Conservation (phyloP, 2,329 filamentous ascomycete species). For the Diaporthe aspalathi region DNA sequence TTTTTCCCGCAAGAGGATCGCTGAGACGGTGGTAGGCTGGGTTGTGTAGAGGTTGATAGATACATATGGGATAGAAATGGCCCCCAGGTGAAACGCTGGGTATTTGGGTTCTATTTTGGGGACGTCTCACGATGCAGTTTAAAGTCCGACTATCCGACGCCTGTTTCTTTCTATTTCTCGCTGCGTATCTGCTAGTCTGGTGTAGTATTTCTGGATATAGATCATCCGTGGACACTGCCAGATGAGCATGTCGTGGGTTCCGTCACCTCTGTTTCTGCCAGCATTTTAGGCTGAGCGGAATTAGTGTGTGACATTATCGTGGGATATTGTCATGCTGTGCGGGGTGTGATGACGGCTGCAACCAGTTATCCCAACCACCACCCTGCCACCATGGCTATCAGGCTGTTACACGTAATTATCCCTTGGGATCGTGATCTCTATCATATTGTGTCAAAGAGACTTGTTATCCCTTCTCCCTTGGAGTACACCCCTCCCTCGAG, state of each 20-base stretch:
- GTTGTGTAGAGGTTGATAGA: not conserved
- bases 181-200: not conserved
- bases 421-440: not conserved
- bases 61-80: not conserved
- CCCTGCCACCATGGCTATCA: not conserved
- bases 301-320: constrained; percentile 3
- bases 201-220: not conserved
- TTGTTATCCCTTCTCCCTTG: constrained; percentile 21
- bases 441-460: not conserved
- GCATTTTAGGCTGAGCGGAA: constrained; percentile 26
- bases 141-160: no score
- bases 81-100: constrained; percentile 30
- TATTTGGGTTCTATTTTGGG: not conserved
- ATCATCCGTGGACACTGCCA: not conserved
- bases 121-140: constrained; percentile 14
- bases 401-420: no score
- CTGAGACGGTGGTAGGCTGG: no score
- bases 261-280: constrained; percentile 30
- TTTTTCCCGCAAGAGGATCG: not conserved
- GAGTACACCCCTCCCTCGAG: not conserved
- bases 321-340: not conserved
- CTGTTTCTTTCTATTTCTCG: not conserved
- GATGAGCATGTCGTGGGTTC: constrained; percentile 27
- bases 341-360: not conserved
- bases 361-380: not conserved